Evolutionary conservation across 805 yeast species (phyloP), one percentile per base, ranked within the genome.

Genomic region (Starmera caribaea): DNA sequence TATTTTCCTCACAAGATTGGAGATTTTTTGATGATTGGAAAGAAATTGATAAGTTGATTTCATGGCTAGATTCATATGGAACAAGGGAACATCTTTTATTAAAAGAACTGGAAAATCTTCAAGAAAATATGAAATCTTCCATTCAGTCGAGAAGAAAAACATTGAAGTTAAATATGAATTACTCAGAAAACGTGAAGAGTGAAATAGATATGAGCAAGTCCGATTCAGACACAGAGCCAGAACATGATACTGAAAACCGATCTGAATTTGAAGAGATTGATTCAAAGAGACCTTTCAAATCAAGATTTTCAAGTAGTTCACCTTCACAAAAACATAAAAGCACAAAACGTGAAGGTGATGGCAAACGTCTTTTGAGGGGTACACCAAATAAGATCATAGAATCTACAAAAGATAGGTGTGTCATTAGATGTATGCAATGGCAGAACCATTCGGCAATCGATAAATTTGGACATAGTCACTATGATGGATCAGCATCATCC

Each of bases 21-120:
- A 73, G 81, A 40, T 84, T 58, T 48, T 73, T 77, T 46, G 95
- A 87, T 47, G 62, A 54, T 2, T 65, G 71, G 0, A 73, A 69
- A n/a, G 80, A 81, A 32, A 57, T 87, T 28, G 74, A 72, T 2
- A 54, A 54, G 12, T 53, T 89, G 21, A 42, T 79, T 8, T 55
- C 60, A n/a, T 81, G 90, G 86, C 63, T 88, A 37, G 79, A 81
- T 48, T 77, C 74, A 4, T 76, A 80, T 71, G 96, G 96, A 3
- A 65, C 63, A 38, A 63, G 95, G 35, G 97, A 88, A 53, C 68
- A 76, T 14, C 67, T 63, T 30, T 66, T 89, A 36, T 62, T 74
- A 32, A 81, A 79, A 48, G 94, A 83, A 49, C 55, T 85, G 34
- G 54, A 61, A 8, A 58, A 61, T 4, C 67, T 77, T 17, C 70